Evolutionary conservation across 169 alveolate genomes (phyloP).

Genomic region (Cryptosporidium ubiquitum): DNA sequence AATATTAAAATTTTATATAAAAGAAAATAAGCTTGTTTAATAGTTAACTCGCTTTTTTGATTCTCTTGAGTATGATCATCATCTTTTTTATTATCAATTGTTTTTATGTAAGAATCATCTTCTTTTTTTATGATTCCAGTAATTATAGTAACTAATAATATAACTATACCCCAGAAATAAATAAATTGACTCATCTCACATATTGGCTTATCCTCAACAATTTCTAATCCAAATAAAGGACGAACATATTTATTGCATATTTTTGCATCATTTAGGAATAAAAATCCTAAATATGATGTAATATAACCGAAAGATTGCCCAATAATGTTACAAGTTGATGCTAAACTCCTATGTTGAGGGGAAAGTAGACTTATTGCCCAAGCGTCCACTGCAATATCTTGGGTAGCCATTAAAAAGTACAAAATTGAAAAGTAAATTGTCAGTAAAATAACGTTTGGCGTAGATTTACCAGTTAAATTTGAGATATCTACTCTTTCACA

Average conservation of each 20-base stretch:
- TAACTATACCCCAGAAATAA: conserved; percentile 79
- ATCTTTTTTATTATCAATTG: not conserved
- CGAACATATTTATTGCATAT: conserved; percentile 74
- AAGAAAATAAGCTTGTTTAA: conserved; percentile 47
- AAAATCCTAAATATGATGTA: conserved; percentile 81
- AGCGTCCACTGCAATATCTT: conserved; percentile 96
- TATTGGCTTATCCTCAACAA: conserved; percentile 45
- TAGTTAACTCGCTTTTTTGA: conserved; percentile 35
- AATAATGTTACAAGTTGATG: conserved; percentile 86
- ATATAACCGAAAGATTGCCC: conserved; percentile 87
- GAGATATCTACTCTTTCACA: conserved; percentile 1
- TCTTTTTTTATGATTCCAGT: conserved; percentile 74
- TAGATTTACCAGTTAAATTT: not conserved
- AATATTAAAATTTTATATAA: conserved; percentile 20
- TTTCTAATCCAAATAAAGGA: conserved; percentile 73
- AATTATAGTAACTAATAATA: conserved; percentile 75
- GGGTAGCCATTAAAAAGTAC: conserved; percentile 89
- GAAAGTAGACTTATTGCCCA: conserved; percentile 94
- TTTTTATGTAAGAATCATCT: not conserved
- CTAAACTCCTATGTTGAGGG: conserved; percentile 82
- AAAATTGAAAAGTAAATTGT: conserved; percentile 58
- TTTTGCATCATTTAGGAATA: conserved; percentile 78
- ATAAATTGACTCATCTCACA: conserved; percentile 80
- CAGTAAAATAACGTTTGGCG: conserved; percentile 35
- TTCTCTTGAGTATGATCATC: conserved; percentile 47